Evolutionary conservation across 345 rosid genomes (phyloP).

Genomic region (Moricandia moricandioides): DNA sequence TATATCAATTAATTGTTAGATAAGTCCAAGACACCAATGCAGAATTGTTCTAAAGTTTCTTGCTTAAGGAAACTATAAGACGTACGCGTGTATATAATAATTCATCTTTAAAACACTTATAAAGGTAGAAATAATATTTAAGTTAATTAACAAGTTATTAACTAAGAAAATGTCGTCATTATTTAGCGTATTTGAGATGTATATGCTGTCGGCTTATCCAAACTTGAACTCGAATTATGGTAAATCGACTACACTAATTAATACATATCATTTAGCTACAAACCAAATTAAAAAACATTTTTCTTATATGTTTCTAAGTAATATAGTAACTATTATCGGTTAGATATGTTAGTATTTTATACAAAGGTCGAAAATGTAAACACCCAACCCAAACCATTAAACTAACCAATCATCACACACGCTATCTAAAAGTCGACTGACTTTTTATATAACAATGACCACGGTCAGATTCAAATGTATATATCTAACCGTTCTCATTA

Average conservation of each 20-base stretch:
- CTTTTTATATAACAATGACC: neutral
- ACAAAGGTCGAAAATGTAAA: neutral
- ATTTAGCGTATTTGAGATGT: neutral
- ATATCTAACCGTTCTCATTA: neutral
- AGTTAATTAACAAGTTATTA: neutral
- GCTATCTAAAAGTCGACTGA: slow-evolving; percentile 21
- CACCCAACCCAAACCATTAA: neutral
- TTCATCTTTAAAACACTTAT: neutral
- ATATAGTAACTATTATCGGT: slow-evolving; percentile 10
- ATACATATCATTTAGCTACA: neutral
- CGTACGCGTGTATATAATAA: neutral
- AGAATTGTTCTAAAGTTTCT: slow-evolving; percentile 9
- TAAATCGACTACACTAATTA: neutral
- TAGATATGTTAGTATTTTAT: slow-evolving; percentile 3
- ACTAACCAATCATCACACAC: slow-evolving; percentile 5
- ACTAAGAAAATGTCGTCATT: slow-evolving; percentile 9
- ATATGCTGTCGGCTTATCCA: neutral
- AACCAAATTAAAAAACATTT: neutral
- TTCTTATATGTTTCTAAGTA: neutral
- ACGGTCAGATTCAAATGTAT: neutral
- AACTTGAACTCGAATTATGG: neutral
- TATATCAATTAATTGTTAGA: slow-evolving; percentile 12
- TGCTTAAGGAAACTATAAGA: slow-evolving; percentile 1
- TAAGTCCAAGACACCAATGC: slow-evolving; percentile 6
- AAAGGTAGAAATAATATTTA: neutral